Conservation (phyloP, 2,329 filamentous ascomycete species). For the Hyphodiscus sp. region DNA sequence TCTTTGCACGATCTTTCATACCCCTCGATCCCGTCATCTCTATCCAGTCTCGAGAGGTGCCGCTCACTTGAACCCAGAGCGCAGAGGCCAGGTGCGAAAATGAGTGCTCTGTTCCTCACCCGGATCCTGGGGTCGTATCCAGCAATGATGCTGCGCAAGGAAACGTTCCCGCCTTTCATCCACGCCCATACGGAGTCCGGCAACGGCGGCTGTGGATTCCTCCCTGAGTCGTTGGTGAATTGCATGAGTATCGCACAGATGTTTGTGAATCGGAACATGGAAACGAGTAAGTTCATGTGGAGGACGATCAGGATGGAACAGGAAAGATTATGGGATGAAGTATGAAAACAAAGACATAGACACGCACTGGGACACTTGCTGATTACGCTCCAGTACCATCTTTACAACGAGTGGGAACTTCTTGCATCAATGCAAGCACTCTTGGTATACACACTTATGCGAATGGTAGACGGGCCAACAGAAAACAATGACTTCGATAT, state of each 20-base stretch:
- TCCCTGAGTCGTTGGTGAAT: neutral
- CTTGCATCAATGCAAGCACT: slow-evolving; percentile 1
- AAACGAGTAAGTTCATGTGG: slow-evolving; percentile 1
- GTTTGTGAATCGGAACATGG: neutral
- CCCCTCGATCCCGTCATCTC: neutral
- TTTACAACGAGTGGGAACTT: slow-evolving; percentile 2
- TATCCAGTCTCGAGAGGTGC: neutral
- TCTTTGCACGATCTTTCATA: neutral
- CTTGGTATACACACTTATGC: neutral
- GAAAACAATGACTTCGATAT: neutral
- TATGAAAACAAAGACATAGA: neutral
- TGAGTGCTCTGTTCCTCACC: neutral
- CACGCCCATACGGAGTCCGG: neutral
- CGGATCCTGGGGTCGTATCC: neutral
- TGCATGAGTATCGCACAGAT: slow-evolving; percentile 2
- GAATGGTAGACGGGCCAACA: neutral
- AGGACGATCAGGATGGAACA: slow-evolving; percentile 1
- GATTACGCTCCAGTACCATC: neutral
- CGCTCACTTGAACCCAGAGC: neutral
- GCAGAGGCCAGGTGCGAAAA: neutral
- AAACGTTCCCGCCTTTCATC: slow-evolving; percentile 1
- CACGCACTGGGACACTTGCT: neutral
- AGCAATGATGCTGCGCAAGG: neutral
- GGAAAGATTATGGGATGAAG: slow-evolving; percentile 1
- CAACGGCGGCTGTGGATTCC: neutral